Evolutionary conservation across 78 protist genomes (phyloP), one percentile per base, ranked within the genome.

Genomic region (Dictyostelium discoideum): DNA sequence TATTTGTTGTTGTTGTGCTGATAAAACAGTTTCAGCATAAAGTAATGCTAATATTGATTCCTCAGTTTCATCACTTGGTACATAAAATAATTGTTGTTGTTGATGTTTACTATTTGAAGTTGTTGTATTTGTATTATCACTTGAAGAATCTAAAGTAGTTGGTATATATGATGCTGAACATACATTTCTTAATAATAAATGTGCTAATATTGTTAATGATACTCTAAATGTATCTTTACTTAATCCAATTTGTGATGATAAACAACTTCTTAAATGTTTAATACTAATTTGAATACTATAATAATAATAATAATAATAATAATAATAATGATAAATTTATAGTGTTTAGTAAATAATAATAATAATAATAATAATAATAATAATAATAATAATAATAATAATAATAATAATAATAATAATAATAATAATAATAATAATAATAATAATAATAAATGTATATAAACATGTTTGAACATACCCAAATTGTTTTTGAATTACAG

Each of bases 11-110:
- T 74, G 73, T 60, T 67, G 93, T 13, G 40, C 10, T 16, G 48
- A 48, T 57, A 81, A 48, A 16, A 90, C 40, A 20, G 29, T 22
- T 14, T 90, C 95, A 2, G 77, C 95, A 24, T 90, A 29, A 22
- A 44, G 84, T 7, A 90, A 37, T 22, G 79, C 39, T 5, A 90
- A 57, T 24, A 82, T 67, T 16, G 85, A 13, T 60, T 90, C 95
- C 29, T 90, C 95, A 1, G 84, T 86, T 16, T 90, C 87, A 42
- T 90, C 88, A 50, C 29, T 39, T n/a, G 95, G 95, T 5, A 83
- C 37, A 82, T 80, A 90, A 20, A 69, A 85, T 60, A 60, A 60
- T 60, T 60, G 69, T 32, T 50, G 69, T 60, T 60, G 69, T 44
- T 39, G 63, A 42, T 42, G 46, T 3, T 57, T 24, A 14, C 2